Base-by-base conservation (phyloP, 345 rosid genomes). In the Citropsis articulata region DNA sequence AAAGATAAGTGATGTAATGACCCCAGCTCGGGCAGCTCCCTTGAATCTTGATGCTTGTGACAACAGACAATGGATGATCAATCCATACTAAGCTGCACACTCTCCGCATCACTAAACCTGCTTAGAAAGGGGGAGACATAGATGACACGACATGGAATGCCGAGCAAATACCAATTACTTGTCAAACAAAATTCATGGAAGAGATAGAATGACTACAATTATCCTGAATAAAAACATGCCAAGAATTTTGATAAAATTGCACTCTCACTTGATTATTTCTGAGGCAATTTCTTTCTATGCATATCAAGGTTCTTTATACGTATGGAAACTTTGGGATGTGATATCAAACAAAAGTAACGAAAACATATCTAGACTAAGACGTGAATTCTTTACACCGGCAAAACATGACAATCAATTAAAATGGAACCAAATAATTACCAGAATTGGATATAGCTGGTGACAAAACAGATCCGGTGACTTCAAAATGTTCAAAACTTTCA, bases 401-500 rank as follows among this genome's bases (percentile, higher is more conserved):
- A 31, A 73, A 31, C 28, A 59, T 62, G 57, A 48, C 36, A 22
- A 56, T 33, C 5, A 55, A 59, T 42, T 14, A 62, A 28, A 42
- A 63, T 9, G 45, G 63, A 71, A 50, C n/a, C 30, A 19, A 38
- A 60, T 28, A 55, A 64, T 75, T 79, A 85, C 84, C 86, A 76
- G 78, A 28, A 66, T 22, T 66, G 33, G 64, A 64, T 27, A 73
- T 61, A 27, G 33, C 42, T 59, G 66, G 53, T 25, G 62, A 50
- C 61, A 62, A 69, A 63, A 36, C 30, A 4, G n/a, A 21, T 57
- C 75, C 22, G 8, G 70, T 22, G 68, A 24, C 40, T 65, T 66
- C 10, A 50, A 42, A 53, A 35, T 21, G 13, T 77, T 38, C 3
- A 4, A 25, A 22, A 30, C 22, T 83, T 13, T 78, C 76, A 83